phyloP scores from a whole-genome alignment of 1,284 basidiomycete species.

The Rhizoctonia solani region DNA sequence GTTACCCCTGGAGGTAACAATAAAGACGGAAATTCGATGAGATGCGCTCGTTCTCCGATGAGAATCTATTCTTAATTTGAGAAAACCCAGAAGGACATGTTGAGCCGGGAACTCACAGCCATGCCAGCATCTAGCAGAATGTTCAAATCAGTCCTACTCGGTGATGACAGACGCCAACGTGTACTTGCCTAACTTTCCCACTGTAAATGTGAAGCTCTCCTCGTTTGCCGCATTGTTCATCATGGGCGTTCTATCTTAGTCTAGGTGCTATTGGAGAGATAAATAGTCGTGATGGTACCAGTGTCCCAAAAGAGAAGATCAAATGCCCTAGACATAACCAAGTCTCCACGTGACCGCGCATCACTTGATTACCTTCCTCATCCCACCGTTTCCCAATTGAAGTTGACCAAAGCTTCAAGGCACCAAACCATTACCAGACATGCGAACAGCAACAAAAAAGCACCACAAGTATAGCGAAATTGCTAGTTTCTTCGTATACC shows the following conservation, averaged over 20 bases:
- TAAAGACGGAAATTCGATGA: constrained; percentile 95
- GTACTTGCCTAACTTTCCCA: constrained; percentile 69
- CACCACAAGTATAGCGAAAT: too few relatives aligned
- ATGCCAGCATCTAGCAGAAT: constrained; percentile 68
- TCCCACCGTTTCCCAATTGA: too few relatives aligned
- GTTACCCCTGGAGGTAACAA: constrained; percentile 87
- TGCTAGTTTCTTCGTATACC: too few relatives aligned
- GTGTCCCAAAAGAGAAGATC: neutral
- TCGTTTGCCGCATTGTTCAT: constrained; percentile 7
- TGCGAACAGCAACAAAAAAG: too few relatives aligned
- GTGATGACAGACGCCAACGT: neutral
- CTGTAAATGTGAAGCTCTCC: constrained; percentile 68
- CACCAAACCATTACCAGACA: too few relatives aligned
- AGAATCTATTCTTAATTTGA: constrained; percentile 62
- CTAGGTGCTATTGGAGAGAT: neutral
- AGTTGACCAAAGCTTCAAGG: too few relatives aligned
- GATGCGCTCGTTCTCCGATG: constrained; percentile 86
- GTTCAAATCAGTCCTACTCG: constrained; percentile 29
- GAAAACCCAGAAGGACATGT: neutral
- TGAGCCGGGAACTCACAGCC: constrained; percentile 59
- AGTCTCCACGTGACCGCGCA: too few relatives aligned
- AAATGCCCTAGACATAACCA: too few relatives aligned
- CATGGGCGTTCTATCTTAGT: neutral
- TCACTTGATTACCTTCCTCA: too few relatives aligned
- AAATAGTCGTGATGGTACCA: neutral